Base-by-base conservation (phyloP, 108 stramenopile genomes). In the Conticribra guillardii region DNA sequence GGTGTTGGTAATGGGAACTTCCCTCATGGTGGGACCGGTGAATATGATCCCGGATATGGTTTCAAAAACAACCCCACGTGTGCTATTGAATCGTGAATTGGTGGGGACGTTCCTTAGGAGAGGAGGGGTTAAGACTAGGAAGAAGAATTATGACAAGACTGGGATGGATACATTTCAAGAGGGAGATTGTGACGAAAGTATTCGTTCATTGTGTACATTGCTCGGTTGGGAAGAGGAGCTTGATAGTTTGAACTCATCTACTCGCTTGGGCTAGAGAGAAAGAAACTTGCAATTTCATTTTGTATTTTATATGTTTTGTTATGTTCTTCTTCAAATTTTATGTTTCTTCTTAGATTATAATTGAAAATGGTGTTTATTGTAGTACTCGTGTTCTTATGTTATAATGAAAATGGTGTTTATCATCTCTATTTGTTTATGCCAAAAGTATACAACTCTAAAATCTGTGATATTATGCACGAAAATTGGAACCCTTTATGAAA, bases 1-100 rank as follows among this genome's bases (percentile, higher is more conserved):
- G 34, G 32, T 95, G 8, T 60, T 98, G 17, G 87, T 96, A 17
- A 85, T 96, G 88, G 97, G 97, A 54, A 96, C 97, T 4, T 78
- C 78, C 0, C 65, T 81, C 17, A 66, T 65, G 81, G 86, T 85
- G 0, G 78, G 68, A 9, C 87, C 87, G 2, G 89, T 90, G 4
- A 85, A 82, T 44, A 54, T 81, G 68, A 92, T 95, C 37, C 93
- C 93, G 0, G 64, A 85, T 21, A 86, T 86, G 85, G 88, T 90
- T 8, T 48, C 26, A 3, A 62, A 24, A 19, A n/a, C 60, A 14
- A 87, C 85, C 24, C 81, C 65, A 14, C 82, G 88, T 14, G 74
- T 86, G 0, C 55, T 95, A 2, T 76, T 95, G 41, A 95, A 95
- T 63, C 75, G 88, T 32, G 93, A 95, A 49, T 24, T 80, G 28